Percentiles rank a stretch among this genome's conserved stretches.
Conservation (phyloP, 2,329 filamentous ascomycete genomes). For the Fusarium sublunatum region DNA sequence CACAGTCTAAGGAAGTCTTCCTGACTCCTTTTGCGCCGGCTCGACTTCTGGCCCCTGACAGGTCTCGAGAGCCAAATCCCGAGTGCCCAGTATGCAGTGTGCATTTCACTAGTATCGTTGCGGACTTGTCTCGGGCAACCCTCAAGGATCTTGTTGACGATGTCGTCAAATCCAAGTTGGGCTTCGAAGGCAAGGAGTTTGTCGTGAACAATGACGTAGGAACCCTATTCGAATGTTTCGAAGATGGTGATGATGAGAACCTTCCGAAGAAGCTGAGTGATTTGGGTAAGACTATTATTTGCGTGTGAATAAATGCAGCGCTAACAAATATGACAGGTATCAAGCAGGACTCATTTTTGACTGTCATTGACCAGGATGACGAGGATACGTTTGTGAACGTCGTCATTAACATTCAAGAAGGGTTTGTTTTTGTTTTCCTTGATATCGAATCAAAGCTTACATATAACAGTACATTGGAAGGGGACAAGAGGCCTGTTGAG, state of each 20-base stretch:
- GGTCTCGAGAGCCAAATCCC: slow-evolving; percentile 74
- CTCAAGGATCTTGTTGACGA: slow-evolving; percentile 82
- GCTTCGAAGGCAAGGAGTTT: slow-evolving; percentile 82
- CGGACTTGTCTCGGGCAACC: slow-evolving; percentile 78
- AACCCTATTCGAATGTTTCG: slow-evolving; percentile 71
- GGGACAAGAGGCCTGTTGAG: slow-evolving; percentile 66
- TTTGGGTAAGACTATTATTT: slow-evolving; percentile 65
- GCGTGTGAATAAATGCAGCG: neutral
- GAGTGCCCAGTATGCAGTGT: slow-evolving; percentile 87
- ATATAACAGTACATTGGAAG: slow-evolving; percentile 54
- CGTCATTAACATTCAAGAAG: slow-evolving; percentile 74
- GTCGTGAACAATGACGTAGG: slow-evolving; percentile 79
- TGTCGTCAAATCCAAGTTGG: slow-evolving; percentile 75
- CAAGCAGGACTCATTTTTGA: slow-evolving; percentile 78
- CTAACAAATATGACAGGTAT: slow-evolving; percentile 63
- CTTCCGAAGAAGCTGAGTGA: slow-evolving; percentile 81
- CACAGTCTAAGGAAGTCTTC: slow-evolving; percentile 84
- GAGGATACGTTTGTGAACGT: slow-evolving; percentile 82
- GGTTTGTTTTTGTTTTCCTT: slow-evolving; percentile 56
- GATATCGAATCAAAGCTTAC: slow-evolving; percentile 42
- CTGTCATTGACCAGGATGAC: slow-evolving; percentile 85
- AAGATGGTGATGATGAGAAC: slow-evolving; percentile 87
- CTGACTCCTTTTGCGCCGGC: slow-evolving; percentile 74
- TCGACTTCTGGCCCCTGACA: slow-evolving; percentile 69
- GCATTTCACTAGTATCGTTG: slow-evolving; percentile 72